A percentile compares a stretch with the other conserved stretches of the same genome.
Conservation (phyloP, 2,329 filamentous ascomycete species). For the Metarhizium anisopliae region DNA sequence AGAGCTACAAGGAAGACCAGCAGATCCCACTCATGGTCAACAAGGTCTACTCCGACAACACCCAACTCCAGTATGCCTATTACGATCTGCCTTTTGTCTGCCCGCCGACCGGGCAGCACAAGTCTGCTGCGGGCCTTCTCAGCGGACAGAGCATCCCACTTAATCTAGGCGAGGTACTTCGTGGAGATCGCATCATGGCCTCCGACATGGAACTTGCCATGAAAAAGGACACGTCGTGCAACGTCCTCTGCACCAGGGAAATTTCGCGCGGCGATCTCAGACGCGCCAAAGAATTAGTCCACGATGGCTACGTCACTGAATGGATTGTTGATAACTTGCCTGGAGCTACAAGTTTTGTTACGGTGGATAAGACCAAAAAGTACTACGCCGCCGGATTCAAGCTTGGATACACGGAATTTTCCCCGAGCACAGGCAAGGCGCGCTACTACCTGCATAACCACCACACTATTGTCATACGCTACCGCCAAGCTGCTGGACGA, state of each 20-base stretch:
- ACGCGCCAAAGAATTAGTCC: conserved; percentile 62
- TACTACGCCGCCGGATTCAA: conserved; percentile 91
- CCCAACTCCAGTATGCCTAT: conserved; percentile 86
- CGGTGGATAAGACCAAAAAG: conserved; percentile 72
- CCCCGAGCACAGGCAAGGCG: conserved; percentile 47
- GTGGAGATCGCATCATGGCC: conserved; percentile 75
- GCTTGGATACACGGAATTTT: conserved; percentile 66
- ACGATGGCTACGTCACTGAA: conserved; percentile 75
- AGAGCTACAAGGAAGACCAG: conserved; percentile 68
- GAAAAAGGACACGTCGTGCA: conserved; percentile 65
- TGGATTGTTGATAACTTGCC: conserved; percentile 93
- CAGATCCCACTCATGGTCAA: conserved; percentile 80
- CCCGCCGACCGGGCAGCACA: conserved; percentile 60
- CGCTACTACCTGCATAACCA: conserved; percentile 80
- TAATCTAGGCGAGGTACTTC: conserved; percentile 79
- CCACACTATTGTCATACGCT: conserved; percentile 74
- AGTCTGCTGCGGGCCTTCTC: conserved; percentile 57
- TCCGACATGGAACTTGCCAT: conserved; percentile 78
- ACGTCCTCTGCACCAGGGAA: conserved; percentile 61
- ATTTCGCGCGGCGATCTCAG: conserved; percentile 56
- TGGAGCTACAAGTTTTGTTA: conserved; percentile 81
- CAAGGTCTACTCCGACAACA: conserved; percentile 85
- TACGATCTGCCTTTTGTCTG: conserved; percentile 83
- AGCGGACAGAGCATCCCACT: conserved; percentile 71
- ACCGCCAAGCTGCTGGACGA: conserved; percentile 60